Conservation (phyloP, 2,329 filamentous ascomycete genomes). For the Aspergillus brasiliensis region DNA sequence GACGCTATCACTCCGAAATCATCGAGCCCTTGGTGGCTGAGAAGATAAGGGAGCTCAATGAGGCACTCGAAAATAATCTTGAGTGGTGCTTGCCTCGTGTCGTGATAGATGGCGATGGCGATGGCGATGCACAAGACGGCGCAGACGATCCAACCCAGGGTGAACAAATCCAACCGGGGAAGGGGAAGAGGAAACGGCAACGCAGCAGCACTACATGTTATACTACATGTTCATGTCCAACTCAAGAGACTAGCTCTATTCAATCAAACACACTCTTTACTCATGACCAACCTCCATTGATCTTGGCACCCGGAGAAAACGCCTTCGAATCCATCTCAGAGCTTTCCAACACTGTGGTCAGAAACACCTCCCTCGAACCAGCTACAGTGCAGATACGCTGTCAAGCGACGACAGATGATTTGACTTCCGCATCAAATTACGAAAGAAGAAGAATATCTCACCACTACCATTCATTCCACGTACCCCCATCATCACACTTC, state of each 20-base stretch:
- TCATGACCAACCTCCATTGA: slow-evolving; percentile 28
- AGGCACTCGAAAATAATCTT: slow-evolving; percentile 12
- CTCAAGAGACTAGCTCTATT: neutral
- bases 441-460: slow-evolving; percentile 20
- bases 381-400: slow-evolving; percentile 19
- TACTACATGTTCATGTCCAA: no score
- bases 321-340: slow-evolving; percentile 28
- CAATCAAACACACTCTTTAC: neutral
- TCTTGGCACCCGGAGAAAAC: slow-evolving; percentile 38
- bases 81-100: slow-evolving; percentile 39
- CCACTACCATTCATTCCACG: slow-evolving; percentile 31
- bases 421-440: neutral
- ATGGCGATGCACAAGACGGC: neutral
- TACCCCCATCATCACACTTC: slow-evolving; percentile 55
- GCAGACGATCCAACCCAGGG: slow-evolving; percentile 1
- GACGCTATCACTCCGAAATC: slow-evolving; percentile 29
- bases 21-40: slow-evolving; percentile 38
- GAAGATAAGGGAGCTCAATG: slow-evolving; percentile 40
- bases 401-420: neutral
- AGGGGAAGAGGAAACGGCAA: slow-evolving; percentile 11
- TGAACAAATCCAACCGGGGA: slow-evolving; percentile 1
- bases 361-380: slow-evolving; percentile 32
- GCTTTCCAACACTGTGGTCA: slow-evolving; percentile 28
- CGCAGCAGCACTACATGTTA: neutral
- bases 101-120: slow-evolving; percentile 6